These are phyloP conservation scores for Backusella parvicylindrica DNA, from an alignment of 192 early-diverging fungal species.

Conservation along the genomic window DNA sequence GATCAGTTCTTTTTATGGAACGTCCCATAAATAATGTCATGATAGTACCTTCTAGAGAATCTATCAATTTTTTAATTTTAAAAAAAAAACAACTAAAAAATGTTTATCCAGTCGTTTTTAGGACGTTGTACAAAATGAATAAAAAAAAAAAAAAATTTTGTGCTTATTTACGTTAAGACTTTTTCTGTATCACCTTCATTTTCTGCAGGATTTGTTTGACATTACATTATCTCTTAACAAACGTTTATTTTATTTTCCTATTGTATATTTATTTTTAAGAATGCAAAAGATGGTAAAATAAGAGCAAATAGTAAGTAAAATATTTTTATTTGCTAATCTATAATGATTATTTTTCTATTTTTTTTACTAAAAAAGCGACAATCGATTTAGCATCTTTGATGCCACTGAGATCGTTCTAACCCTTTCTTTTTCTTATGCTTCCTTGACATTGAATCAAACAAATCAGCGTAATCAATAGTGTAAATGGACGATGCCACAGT, in stretches of 20 bases:
- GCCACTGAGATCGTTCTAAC: background rate
- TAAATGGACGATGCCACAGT: background rate
- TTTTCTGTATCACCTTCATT: background rate
- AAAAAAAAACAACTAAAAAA: background rate
- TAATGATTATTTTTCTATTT: no score
- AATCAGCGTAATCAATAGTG: background rate
- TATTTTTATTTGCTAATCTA: no score
- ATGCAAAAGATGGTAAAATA: background rate
- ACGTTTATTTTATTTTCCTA: background rate
- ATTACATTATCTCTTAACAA: background rate
- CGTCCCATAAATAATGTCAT: background rate
- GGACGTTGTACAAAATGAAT: background rate
- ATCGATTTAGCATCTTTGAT: background rate
- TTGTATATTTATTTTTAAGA: background rate
- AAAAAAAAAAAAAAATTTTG: background rate
- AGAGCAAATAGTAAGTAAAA: background rate
- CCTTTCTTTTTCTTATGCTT: background rate
- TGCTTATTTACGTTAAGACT: background rate
- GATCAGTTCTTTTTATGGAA: background rate
- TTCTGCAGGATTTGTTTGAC: background rate
- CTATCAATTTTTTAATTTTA: background rate
- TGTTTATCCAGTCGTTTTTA: background rate
- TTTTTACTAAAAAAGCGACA: background rate
- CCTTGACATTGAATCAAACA: background rate
- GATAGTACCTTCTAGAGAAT: background rate